phyloP scores from a whole-genome alignment of 1,139 yeast species.

The Debaryomyces subglobosus region DNA sequence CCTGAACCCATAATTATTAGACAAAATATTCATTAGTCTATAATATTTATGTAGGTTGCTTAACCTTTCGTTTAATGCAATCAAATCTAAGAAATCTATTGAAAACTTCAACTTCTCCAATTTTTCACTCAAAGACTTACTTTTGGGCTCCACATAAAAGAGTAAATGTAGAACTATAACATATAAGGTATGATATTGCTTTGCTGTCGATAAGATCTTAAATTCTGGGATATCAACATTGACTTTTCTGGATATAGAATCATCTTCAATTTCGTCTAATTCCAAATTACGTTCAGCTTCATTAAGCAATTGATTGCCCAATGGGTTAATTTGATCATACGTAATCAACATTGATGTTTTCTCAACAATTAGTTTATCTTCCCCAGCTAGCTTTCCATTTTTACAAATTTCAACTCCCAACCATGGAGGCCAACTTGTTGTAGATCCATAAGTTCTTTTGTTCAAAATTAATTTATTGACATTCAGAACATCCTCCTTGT shows the following conservation, averaged over 20 bases:
- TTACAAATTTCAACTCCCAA: constrained; percentile 47
- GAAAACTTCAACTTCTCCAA: constrained; percentile 46
- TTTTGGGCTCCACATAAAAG: constrained; percentile 48
- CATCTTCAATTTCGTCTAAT: constrained; percentile 5
- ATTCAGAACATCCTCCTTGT: constrained; percentile 25
- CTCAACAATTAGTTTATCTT: constrained; percentile 40
- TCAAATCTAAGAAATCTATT: constrained; percentile 44
- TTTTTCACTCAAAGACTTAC: constrained; percentile 35
- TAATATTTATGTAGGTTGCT: constrained; percentile 31
- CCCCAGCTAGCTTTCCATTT: constrained; percentile 40
- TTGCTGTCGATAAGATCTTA: constrained; percentile 43
- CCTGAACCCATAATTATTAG: constrained; percentile 41
- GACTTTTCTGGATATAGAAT: constrained; percentile 21
- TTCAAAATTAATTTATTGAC: constrained; percentile 27
- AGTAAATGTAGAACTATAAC: constrained; percentile 38
- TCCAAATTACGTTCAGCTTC: constrained; percentile 10
- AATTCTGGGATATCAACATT: constrained; percentile 46
- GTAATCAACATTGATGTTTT: constrained; percentile 42
- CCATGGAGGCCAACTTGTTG: constrained; percentile 51
- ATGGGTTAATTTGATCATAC: constrained; percentile 35
- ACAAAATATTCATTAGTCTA: constrained; percentile 24
- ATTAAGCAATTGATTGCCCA: constrained; percentile 21
- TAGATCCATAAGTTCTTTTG: constrained; percentile 39
- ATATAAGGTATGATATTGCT: constrained; percentile 46
- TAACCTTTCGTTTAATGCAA: constrained; percentile 33